phyloP scores from a whole-genome alignment of 2,329 filamentous ascomycete genomes.

The Paecilomyces niveus region DNA sequence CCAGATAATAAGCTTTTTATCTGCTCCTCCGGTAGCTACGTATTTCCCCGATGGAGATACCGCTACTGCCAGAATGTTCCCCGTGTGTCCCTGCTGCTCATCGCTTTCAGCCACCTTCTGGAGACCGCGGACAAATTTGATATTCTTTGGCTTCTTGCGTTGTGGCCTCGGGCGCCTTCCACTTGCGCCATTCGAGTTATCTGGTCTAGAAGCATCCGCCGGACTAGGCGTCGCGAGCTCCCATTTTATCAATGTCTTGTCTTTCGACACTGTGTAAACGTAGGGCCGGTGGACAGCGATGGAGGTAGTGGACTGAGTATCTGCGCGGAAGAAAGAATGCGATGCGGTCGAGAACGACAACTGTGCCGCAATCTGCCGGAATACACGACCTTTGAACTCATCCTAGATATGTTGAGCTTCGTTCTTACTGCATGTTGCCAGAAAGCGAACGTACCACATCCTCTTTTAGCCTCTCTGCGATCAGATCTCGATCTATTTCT shows the following conservation, averaged over 20 bases:
- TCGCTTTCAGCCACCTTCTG: conserved; percentile 31
- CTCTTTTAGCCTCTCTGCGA: conserved; percentile 83
- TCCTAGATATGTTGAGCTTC: conserved; percentile 39
- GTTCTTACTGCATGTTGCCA: not conserved
- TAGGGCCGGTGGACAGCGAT: conserved; percentile 73
- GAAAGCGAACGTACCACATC: conserved; percentile 56
- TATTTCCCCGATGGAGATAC: conserved; percentile 85
- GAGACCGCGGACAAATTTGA: conserved; percentile 43
- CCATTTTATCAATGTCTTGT: conserved; percentile 83
- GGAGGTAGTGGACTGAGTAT: conserved; percentile 70
- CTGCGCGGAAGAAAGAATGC: conserved; percentile 68
- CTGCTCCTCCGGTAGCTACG: conserved; percentile 81
- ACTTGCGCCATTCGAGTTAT: conserved; percentile 58
- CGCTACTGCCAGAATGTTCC: conserved; percentile 73
- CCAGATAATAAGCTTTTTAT: conserved; percentile 82
- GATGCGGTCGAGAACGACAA: conserved; percentile 62
- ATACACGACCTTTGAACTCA: conserved; percentile 83
- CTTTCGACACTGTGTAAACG: conserved; percentile 83
- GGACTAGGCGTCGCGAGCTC: conserved; percentile 53
- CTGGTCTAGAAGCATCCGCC: conserved; percentile 36
- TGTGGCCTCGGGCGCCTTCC: conserved; percentile 49
- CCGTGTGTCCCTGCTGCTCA: conserved; percentile 65
- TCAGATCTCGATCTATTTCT: conserved; percentile 85
- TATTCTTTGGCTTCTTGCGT: conserved; percentile 38
- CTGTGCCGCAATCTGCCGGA: conserved; percentile 68